Conservation (phyloP, 306 rosid species). For the Rosa persica region DNA sequence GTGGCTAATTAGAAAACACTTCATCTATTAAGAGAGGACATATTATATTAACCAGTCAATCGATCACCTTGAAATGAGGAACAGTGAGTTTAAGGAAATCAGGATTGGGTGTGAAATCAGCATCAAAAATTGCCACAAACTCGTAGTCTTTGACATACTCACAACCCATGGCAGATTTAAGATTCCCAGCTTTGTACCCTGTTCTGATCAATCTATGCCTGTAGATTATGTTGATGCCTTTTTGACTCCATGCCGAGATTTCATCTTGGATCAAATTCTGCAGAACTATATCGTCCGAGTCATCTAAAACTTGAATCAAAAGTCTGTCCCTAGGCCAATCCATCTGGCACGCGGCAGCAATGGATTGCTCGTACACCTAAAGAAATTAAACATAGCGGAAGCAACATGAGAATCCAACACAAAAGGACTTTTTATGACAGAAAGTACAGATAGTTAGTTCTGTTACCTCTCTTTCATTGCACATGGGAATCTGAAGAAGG, state of each 20-base stretch:
- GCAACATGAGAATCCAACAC: not conserved
- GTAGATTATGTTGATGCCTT: conserved; percentile 80
- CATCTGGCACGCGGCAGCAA: conserved; percentile 83
- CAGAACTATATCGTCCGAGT: conserved; percentile 72
- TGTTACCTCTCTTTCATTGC: conserved; percentile 98
- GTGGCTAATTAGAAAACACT: not conserved
- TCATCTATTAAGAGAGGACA: not conserved
- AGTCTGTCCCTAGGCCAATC: conserved; percentile 94
- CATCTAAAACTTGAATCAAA: conserved; percentile 86
- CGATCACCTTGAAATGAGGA: conserved; percentile 86
- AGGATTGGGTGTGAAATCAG: conserved; percentile 92
- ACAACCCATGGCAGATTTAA: conserved; percentile 91
- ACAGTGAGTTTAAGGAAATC: conserved; percentile 83
- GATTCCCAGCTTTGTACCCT: conserved; percentile 98
- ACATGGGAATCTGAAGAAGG: conserved; percentile 98
- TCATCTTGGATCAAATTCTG: conserved; percentile 79
- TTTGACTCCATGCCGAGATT: conserved; percentile 70
- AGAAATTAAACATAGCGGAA: not conserved
- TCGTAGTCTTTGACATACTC: conserved; percentile 88
- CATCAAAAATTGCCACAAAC: conserved; percentile 90
- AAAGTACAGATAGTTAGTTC: not conserved
- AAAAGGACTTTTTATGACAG: not conserved
- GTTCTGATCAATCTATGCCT: conserved; percentile 90
- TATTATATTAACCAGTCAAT: not conserved
- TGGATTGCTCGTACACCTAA: conserved; percentile 87